A percentile compares a stretch with the other conserved stretches of the same genome.
Conservation (phyloP, 2,329 filamentous ascomycete species). For the Botrytis fragariae region DNA sequence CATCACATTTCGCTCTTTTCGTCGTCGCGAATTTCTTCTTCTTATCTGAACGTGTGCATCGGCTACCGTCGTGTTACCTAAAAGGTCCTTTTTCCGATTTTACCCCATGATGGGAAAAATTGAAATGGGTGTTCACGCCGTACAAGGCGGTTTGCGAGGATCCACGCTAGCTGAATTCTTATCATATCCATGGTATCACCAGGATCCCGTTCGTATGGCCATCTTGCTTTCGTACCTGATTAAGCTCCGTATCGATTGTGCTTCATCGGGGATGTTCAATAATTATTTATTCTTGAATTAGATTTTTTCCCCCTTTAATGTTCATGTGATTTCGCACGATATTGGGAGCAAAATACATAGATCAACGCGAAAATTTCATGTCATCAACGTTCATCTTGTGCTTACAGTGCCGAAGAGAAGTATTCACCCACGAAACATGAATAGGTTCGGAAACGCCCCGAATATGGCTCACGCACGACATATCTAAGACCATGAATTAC, state of each 20-base stretch:
- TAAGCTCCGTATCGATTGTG: background rate
- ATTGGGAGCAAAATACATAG: background rate
- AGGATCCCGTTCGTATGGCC: background rate
- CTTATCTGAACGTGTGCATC: conserved; percentile 1
- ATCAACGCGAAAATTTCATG: background rate
- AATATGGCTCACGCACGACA: conserved; percentile 13
- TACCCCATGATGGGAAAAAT: background rate
- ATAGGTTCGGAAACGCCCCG: conserved; percentile 2
- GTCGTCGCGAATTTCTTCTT: background rate
- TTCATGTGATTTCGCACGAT: no score
- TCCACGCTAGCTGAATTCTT: background rate
- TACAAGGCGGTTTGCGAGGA: background rate
- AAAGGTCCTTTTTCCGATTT: conserved; percentile 13
- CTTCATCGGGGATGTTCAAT: background rate
- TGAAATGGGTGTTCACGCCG: background rate
- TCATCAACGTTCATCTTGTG: conserved; percentile 2
- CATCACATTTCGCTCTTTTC: conserved; percentile 3
- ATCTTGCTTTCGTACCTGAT: conserved; percentile 7
- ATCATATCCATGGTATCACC: background rate
- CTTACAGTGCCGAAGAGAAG: background rate
- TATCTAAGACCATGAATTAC: background rate
- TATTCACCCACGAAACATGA: background rate
- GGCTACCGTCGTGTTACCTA: conserved; percentile 8
- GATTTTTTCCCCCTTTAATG: no score
- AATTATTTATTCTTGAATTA: background rate